Evolutionary conservation across 805 yeast genomes (phyloP), one percentile per base, ranked within the genome.

Genomic region (Metschnikowia borealis): DNA sequence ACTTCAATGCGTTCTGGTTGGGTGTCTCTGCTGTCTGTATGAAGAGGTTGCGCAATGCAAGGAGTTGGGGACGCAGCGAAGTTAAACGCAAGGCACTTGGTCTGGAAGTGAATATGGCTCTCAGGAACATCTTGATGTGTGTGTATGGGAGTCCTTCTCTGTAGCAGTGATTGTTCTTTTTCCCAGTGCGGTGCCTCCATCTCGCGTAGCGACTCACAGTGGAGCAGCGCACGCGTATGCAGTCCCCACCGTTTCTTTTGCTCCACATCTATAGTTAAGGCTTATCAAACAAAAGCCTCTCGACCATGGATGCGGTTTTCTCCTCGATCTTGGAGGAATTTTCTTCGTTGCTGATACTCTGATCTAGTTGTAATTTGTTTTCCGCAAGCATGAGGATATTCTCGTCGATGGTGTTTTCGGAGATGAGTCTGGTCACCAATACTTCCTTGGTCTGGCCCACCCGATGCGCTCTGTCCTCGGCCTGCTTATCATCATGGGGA

Each of bases 401-500:
- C 67, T 92, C 97, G 60, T 94, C 99, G 37, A 94, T 86, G 1
- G 96, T 83, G 50, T 82, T 77, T 55, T 77, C 78, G 8, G 87
- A 79, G 47, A 94, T 83, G 53, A 94, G 69, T 50, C 95, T 81
- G 38, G 81, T 78, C 15, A 95, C 96, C 47, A 75, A 71, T 18
- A 94, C 99, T 44, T 87, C 89, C 48, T 85, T 81, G 6, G 84
- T 82, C 70, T 92, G 98, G 1, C 99, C 99, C 23, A 94, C 97
- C 68, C 99, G 80, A 67, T 94, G 99, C 0, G 98, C 96, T 64
- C 99, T 81, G 67, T 94, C 99, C 65, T 95, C 98, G 1, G 99
- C 99, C 71, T 94, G 99, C 63, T 87, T 87, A 64, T 94, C 99
- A 66, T 94, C 99, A 67, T 94, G 99, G 0, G 99, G 99, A 63